Conservation (phyloP, 2,329 filamentous ascomycete genomes). For the Colletotrichum costaricense region DNA sequence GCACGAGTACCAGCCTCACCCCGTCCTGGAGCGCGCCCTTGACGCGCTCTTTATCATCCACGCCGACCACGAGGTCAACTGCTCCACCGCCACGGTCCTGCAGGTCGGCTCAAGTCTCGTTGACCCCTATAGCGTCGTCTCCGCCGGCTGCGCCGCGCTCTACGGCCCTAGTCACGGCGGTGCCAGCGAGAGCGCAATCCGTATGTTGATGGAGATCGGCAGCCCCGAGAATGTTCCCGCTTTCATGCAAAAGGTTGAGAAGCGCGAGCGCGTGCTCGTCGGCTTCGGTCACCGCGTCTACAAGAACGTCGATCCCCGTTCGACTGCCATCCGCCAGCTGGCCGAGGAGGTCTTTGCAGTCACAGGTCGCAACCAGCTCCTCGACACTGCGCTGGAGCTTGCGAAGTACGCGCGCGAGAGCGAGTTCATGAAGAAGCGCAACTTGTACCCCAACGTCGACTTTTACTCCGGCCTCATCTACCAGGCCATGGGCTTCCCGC, state of each 20-base stretch:
- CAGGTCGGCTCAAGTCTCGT: conserved; percentile 67
- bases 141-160: conserved; percentile 62
- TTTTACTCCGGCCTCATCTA: conserved; percentile 65
- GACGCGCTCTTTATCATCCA: conserved; percentile 67
- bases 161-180: conserved; percentile 70
- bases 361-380: conserved; percentile 61
- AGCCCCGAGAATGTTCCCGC: conserved; percentile 60
- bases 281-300: conserved; percentile 68
- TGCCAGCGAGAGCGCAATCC: conserved; percentile 68
- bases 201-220: conserved; percentile 63
- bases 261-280: conserved; percentile 62
- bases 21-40: conserved; percentile 60
- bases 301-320: conserved; percentile 65
- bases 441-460: conserved; percentile 63
- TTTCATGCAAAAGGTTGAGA: conserved; percentile 62
- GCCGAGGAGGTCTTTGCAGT: conserved; percentile 62
- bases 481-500: conserved; percentile 63
- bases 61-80: conserved; percentile 70
- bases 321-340: conserved; percentile 59
- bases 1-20: conserved; percentile 59
- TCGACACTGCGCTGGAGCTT: conserved; percentile 59
- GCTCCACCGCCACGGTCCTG: conserved; percentile 65
- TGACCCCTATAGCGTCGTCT: conserved; percentile 65
- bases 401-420: conserved; percentile 57
- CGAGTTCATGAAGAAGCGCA: conserved; percentile 60